phyloP scores from a whole-genome alignment of 371 early-diverging fungal genomes.

The Batrachochytrium dendrobatidis region DNA sequence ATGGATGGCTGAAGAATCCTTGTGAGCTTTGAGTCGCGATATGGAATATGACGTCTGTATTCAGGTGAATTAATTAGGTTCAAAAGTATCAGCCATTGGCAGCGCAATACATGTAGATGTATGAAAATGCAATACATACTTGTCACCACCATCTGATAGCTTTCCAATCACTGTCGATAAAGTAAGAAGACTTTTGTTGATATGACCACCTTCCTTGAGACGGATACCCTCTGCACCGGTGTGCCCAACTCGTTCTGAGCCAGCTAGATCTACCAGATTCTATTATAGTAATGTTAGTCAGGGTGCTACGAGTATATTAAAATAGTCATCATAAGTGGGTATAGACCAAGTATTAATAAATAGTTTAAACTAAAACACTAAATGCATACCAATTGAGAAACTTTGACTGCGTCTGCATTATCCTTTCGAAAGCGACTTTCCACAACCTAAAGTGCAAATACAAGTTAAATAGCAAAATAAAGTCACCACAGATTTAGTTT shows the following conservation, averaged over 20 bases:
- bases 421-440: slow-evolving; percentile 16
- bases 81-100: background rate
- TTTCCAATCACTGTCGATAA: slow-evolving; percentile 52
- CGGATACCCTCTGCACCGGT: slow-evolving; percentile 52
- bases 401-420: background rate
- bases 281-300: slow-evolving; percentile 4
- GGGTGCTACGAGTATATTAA: too few species aligned
- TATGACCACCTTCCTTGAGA: slow-evolving; percentile 57
- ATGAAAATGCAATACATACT: slow-evolving; percentile 2
- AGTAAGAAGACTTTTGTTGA: slow-evolving; percentile 55
- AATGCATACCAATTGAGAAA: background rate
- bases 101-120: background rate
- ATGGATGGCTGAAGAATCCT: slow-evolving; percentile 67
- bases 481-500: too few species aligned
- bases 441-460: slow-evolving; percentile 12
- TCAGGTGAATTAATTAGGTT: background rate
- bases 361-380: background rate
- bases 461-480: background rate
- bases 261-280: slow-evolving; percentile 64
- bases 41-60: slow-evolving; percentile 47
- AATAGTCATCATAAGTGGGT: background rate
- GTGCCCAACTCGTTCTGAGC: slow-evolving; percentile 56
- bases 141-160: slow-evolving; percentile 32
- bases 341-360: background rate
- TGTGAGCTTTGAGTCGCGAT: slow-evolving; percentile 60